phyloP scores from a whole-genome alignment of 164 flowering plant species.

The Liriodendron chinense region DNA sequence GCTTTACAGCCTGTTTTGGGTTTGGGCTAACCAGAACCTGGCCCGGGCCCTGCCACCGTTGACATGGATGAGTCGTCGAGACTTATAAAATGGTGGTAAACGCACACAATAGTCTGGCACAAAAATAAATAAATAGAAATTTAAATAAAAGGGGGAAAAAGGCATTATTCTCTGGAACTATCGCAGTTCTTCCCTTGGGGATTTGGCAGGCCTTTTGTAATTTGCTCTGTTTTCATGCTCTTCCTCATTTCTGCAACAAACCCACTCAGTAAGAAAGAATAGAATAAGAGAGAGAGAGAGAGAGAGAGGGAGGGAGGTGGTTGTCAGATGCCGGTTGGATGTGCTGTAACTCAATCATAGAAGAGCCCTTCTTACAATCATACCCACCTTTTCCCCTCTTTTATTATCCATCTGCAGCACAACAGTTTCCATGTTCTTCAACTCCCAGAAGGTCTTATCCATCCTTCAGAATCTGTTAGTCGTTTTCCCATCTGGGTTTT shows the following conservation, averaged over 20 bases:
- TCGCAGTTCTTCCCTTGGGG: no score
- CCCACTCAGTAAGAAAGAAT: slow-evolving; percentile 2
- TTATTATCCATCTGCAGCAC: neutral
- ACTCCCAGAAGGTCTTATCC: neutral
- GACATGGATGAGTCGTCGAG: no score
- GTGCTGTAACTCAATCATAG: slow-evolving; percentile 12
- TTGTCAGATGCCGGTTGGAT: neutral
- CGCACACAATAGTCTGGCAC: no score
- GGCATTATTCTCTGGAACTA: no score
- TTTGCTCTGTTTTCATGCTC: neutral
- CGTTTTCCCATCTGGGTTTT: slow-evolving; percentile 17
- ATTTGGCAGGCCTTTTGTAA: neutral
- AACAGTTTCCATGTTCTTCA: slow-evolving; percentile 4
- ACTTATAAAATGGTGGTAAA: no score
- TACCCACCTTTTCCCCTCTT: neutral
- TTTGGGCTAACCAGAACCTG: no score
- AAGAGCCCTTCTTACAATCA: slow-evolving; percentile 9
- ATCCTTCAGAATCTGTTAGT: neutral
- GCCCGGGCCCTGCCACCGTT: no score
- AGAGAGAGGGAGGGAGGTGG: slow-evolving; percentile 2
- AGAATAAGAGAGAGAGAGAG: neutral
- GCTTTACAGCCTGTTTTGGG: no score
- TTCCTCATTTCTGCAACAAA: neutral
- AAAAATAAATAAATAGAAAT: no score
- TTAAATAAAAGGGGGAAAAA: no score